These are phyloP conservation scores for Phytophthora parvispora DNA, from an alignment of 352 stramenopile species.

Conservation along the genomic window DNA sequence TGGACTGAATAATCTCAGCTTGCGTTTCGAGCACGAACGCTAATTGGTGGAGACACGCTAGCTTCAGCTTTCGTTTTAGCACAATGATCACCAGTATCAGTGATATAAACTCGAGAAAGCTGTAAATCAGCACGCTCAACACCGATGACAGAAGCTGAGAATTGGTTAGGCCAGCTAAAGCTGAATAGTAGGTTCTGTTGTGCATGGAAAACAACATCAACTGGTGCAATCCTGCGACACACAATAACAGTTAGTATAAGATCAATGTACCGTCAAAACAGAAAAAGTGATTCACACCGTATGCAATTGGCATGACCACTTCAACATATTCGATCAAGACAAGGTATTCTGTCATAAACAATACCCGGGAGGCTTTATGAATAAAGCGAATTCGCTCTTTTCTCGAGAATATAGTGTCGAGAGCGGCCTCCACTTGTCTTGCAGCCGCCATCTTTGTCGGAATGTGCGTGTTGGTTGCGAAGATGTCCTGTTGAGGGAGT, in stretches of 20 bases:
- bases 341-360: background rate
- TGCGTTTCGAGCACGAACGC: background rate
- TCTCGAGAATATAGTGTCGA: background rate
- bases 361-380: background rate
- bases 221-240: background rate
- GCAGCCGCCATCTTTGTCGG: background rate
- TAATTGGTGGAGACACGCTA: background rate
- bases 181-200: background rate
- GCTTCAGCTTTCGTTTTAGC: background rate
- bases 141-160: background rate
- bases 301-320: background rate
- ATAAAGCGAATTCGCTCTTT: background rate
- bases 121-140: background rate
- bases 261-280: background rate
- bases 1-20: background rate
- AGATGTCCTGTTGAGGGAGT: background rate
- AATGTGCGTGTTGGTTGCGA: background rate
- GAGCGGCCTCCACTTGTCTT: background rate
- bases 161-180: background rate
- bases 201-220: background rate
- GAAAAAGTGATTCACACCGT: background rate
- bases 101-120: background rate
- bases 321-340: background rate
- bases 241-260: background rate
- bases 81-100: background rate